Percentiles rank a stretch among this genome's conserved stretches.
Evolutionary conservation across 495 filamentous ascomycete species (phyloP).

Genomic region (Daldinia concentrica): DNA sequence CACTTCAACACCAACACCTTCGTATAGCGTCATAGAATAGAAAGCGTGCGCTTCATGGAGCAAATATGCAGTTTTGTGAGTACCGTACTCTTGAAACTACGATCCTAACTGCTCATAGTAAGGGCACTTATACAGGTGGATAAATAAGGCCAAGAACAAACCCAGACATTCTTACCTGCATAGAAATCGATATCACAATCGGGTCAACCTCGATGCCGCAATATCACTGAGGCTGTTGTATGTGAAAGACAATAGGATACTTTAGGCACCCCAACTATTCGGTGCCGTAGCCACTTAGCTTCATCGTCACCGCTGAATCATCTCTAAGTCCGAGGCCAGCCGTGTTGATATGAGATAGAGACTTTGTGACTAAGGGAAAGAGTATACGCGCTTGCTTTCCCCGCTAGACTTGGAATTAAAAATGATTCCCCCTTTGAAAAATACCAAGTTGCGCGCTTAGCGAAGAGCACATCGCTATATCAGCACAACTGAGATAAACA

Average conservation of each 20-base stretch:
- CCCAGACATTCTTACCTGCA: neutral
- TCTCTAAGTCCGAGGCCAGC: neutral
- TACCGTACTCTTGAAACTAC: too few species aligned
- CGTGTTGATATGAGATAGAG: neutral
- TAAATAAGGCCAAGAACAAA: neutral
- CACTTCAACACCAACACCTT: too few species aligned
- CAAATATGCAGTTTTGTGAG: too few species aligned
- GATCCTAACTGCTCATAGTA: too few species aligned
- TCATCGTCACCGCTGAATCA: neutral
- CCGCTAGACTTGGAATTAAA: neutral
- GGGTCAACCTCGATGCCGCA: too few species aligned
- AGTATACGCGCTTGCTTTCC: neutral
- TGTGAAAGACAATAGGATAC: neutral
- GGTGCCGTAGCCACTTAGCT: neutral
- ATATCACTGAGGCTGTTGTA: neutral
- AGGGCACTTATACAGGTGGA: too few species aligned
- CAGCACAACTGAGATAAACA: neutral
- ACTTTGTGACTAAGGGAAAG: neutral
- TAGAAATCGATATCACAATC: neutral
- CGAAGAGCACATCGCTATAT: neutral
- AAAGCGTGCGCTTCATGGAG: too few species aligned
- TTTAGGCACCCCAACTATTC: neutral
- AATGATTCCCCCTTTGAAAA: neutral
- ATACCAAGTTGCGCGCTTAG: neutral
- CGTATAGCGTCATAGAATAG: too few species aligned